Evolutionary conservation across 306 rosid genomes (phyloP).

Genomic region (Dalbergia cochinchinensis): DNA sequence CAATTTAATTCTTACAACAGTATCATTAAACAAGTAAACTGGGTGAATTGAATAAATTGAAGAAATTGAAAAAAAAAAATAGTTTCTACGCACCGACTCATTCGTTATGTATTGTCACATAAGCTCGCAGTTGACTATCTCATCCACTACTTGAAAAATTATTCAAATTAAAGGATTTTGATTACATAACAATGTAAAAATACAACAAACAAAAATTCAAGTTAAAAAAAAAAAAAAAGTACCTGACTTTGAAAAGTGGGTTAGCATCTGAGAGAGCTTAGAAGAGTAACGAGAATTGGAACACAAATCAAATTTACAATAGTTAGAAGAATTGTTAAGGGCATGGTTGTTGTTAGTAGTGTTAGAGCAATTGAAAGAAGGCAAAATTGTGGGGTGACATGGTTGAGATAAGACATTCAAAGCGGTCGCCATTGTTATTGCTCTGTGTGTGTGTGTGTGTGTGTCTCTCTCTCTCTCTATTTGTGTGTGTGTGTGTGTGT

Average conservation of each 20-base stretch:
- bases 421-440: not conserved
- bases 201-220: too few species aligned
- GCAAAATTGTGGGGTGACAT: not conserved
- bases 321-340: not conserved
- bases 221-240: not conserved
- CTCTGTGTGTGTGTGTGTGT: too few species aligned
- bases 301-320: not conserved
- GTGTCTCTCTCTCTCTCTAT: not conserved
- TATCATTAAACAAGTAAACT: not conserved
- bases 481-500: not conserved
- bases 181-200: too few species aligned
- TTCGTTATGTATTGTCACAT: too few species aligned
- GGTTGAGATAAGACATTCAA: conserved; percentile 4
- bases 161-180: too few species aligned
- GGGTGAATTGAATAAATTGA: not conserved
- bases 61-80: too few species aligned
- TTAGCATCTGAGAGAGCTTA: not conserved
- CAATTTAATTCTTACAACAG: too few species aligned
- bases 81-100: too few species aligned
- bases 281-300: not conserved
- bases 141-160: too few species aligned
- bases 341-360: not conserved
- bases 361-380: not conserved
- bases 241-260: not conserved
- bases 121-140: too few species aligned